phyloP scores from a whole-genome alignment of 345 rosid species.

The Rhodamnia argentea region DNA sequence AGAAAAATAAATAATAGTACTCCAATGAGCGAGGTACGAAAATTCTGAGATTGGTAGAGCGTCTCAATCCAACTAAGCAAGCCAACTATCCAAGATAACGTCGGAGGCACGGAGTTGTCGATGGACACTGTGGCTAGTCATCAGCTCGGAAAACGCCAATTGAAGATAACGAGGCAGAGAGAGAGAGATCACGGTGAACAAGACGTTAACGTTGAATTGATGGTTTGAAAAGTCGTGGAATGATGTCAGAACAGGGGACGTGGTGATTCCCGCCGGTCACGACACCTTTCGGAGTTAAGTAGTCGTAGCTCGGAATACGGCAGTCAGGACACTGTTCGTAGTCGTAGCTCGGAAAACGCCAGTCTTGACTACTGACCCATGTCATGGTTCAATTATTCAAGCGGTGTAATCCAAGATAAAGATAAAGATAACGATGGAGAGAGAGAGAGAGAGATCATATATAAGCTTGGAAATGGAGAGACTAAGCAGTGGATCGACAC shows the following conservation, averaged over 20 bases:
- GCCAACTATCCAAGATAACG: neutral
- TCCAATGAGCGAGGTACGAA: too few species aligned
- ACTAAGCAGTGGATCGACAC: neutral
- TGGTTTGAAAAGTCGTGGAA: neutral
- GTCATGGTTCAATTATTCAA: too few species aligned
- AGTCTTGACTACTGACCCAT: neutral
- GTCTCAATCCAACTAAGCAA: neutral
- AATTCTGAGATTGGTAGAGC: too few species aligned
- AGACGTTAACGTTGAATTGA: neutral
- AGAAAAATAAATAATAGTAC: too few species aligned
- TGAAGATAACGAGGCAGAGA: neutral
- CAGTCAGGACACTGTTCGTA: accelerated
- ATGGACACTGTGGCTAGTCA: too few species aligned
- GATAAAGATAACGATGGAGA: neutral
- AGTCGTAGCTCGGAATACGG: accelerated
- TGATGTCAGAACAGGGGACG: too few species aligned
- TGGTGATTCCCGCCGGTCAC: accelerated
- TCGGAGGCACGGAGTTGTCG: neutral
- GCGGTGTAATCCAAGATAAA: too few species aligned
- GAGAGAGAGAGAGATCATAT: neutral
- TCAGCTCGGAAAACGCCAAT: neutral
- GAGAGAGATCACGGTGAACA: neutral
- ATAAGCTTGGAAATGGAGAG: neutral
- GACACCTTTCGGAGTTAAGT: accelerated
- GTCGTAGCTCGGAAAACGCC: neutral